Evolutionary conservation across 208 protist species (phyloP), one percentile per base, ranked within the genome.

Genomic region (Wallacemonas sp.): DNA sequence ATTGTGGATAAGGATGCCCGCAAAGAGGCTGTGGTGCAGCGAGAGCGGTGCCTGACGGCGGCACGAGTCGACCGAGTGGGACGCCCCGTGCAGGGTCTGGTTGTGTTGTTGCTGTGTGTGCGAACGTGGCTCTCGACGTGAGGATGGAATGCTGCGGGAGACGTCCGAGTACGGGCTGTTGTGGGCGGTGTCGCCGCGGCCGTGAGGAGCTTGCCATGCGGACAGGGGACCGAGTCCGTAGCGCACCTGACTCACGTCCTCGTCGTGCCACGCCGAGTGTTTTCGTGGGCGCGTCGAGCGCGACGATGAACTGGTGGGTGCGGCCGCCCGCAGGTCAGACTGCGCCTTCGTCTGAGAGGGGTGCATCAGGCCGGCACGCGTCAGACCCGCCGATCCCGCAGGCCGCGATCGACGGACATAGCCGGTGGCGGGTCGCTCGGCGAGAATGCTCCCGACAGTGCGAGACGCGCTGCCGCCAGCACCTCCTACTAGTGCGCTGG

Each of bases 21-120:
- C 57, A n/a, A 76, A 74, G 8, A 82, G 54, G 30, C 60, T 61
- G 4, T 61, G 65, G 1, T 65, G 64, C 2, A 80, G 39, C 4
- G 34, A 49, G 23, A 66, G 48, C 19, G 68, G 44, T 12, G 26
- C 24, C n/a, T 58, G 61, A 30, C 33, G 58, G 5, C 26, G 47
- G 24, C 4, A 47, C 43, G n/a, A n/a, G n/a, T n/a, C n/a, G n/a
- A n/a, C n/a, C n/a, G n/a, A n/a, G n/a, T n/a, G n/a, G n/a, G n/a
- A n/a, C n/a, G n/a, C n/a, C n/a, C n/a, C n/a, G n/a, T n/a, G n/a
- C n/a, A n/a, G n/a, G n/a, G n/a, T n/a, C n/a, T n/a, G n/a, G n/a
- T n/a, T n/a, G 36, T 41, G 14, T 6, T 41, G 36, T 6, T 41
- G 14, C 9, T 41, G 9, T 41, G 36, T 41, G 6, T 6, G 9